Conservation (phyloP, 768 basidiomycete genomes). For the Pisolithus microcarpus region DNA sequence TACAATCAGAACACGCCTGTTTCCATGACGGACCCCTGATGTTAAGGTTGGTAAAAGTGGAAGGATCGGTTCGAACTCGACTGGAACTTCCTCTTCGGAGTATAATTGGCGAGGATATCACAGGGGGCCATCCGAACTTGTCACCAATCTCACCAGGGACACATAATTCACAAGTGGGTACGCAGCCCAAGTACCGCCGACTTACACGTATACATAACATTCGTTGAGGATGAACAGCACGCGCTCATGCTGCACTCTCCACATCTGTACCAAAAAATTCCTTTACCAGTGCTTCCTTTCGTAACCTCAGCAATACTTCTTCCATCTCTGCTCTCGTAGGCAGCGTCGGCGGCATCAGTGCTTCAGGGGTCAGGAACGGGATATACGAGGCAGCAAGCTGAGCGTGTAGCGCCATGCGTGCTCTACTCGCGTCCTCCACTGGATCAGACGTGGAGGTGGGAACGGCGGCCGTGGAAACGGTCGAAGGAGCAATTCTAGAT, state of each 20-base stretch:
- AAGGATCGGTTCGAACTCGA: neutral
- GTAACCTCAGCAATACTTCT: conserved; percentile 58
- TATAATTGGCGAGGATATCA: too few species aligned
- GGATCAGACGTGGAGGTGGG: conserved; percentile 1
- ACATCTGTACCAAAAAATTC: conserved; percentile 56
- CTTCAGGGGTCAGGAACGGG: conserved; percentile 65
- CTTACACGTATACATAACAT: too few species aligned
- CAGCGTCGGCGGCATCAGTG: conserved; percentile 68
- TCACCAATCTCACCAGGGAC: too few species aligned
- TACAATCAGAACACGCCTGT: too few species aligned
- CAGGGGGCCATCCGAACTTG: too few species aligned
- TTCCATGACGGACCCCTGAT: too few species aligned
- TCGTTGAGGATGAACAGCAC: too few species aligned
- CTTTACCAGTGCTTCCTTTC: conserved; percentile 77
- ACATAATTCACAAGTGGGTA: too few species aligned
- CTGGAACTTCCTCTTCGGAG: too few species aligned
- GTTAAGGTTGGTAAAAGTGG: neutral
- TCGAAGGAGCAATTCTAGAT: conserved; percentile 16
- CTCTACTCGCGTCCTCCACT: conserved; percentile 10
- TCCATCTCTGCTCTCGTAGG: conserved; percentile 78
- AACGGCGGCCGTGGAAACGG: neutral
- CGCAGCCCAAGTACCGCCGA: too few species aligned
- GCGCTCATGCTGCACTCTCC: too few species aligned
- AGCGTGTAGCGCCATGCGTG: conserved; percentile 30
- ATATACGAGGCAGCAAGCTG: conserved; percentile 63